Conservation (phyloP, 257 asterid species). For the Solanum lycopersicoides region DNA sequence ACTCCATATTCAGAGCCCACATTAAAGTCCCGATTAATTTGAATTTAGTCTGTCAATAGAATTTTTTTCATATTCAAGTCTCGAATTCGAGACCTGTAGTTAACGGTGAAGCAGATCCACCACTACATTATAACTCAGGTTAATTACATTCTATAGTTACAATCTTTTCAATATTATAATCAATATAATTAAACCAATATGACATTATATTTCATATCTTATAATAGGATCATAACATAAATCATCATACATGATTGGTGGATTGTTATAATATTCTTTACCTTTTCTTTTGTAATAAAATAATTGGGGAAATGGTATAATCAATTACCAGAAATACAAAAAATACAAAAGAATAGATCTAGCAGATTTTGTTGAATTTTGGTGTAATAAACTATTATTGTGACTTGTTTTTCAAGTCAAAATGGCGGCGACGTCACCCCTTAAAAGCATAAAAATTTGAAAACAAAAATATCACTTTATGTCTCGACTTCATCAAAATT, state of each 20-base stretch:
- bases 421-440: not conserved
- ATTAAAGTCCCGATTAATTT: too few species aligned
- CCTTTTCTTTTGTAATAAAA: not conserved
- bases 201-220: not conserved
- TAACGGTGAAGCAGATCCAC: fast-evolving
- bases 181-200: too few species aligned
- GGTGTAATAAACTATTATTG: not conserved
- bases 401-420: not conserved
- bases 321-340: not conserved
- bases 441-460: not conserved
- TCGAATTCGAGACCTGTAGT: too few species aligned
- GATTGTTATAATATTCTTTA: not conserved
- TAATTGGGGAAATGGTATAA: not conserved
- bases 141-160: too few species aligned
- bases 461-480: not conserved
- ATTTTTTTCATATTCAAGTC: too few species aligned
- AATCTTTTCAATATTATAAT: too few species aligned
- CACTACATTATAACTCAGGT: fast-evolving
- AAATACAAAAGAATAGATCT: not conserved
- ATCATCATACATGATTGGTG: too few species aligned
- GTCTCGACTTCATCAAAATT: not conserved
- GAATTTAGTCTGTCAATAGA: too few species aligned
- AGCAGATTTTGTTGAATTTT: not conserved
- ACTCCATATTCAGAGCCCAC: too few species aligned
- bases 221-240: too few species aligned